These are phyloP conservation scores for Vigna mungo DNA, from an alignment of 306 rosid species.

Conservation along the genomic window DNA sequence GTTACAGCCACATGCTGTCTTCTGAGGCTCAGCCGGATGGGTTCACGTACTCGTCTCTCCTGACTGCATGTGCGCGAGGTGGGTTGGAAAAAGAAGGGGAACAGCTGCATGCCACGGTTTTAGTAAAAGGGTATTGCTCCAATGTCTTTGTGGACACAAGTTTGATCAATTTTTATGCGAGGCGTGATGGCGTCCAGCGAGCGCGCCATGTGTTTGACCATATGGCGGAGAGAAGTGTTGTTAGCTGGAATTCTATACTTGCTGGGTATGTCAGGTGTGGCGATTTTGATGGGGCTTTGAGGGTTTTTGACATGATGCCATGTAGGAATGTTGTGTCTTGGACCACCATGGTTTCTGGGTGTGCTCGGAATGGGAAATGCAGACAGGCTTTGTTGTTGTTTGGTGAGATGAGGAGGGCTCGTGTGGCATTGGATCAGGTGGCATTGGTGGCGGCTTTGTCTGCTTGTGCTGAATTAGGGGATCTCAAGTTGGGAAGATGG, in stretches of 20 bases:
- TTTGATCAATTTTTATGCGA: slow-evolving; percentile 60
- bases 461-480: slow-evolving; percentile 75
- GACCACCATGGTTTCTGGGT: slow-evolving; percentile 73
- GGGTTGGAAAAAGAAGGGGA: slow-evolving; percentile 70
- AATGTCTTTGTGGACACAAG: slow-evolving; percentile 64
- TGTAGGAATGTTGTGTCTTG: slow-evolving; percentile 69
- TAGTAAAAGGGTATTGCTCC: slow-evolving; percentile 67
- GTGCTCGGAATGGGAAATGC: slow-evolving; percentile 58
- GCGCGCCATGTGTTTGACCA: slow-evolving; percentile 71
- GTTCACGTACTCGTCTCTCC: slow-evolving; percentile 69
- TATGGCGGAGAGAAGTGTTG: slow-evolving; percentile 64
- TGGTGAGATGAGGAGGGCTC: slow-evolving; percentile 67
- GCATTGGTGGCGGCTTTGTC: slow-evolving; percentile 69
- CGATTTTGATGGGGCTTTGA: slow-evolving; percentile 54
- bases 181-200: slow-evolving; percentile 37
- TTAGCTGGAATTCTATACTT: slow-evolving; percentile 74
- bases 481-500: slow-evolving; percentile 72
- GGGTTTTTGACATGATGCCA: slow-evolving; percentile 64
- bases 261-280: slow-evolving; percentile 58
- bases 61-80: slow-evolving; percentile 66
- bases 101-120: slow-evolving; percentile 64
- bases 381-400: slow-evolving; percentile 66
- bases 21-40: slow-evolving; percentile 59
- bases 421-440: slow-evolving; percentile 68
- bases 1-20: slow-evolving; percentile 55